Evolutionary conservation across 2,329 filamentous ascomycete genomes (phyloP).

Genomic region (Trichoderma gracile): DNA sequence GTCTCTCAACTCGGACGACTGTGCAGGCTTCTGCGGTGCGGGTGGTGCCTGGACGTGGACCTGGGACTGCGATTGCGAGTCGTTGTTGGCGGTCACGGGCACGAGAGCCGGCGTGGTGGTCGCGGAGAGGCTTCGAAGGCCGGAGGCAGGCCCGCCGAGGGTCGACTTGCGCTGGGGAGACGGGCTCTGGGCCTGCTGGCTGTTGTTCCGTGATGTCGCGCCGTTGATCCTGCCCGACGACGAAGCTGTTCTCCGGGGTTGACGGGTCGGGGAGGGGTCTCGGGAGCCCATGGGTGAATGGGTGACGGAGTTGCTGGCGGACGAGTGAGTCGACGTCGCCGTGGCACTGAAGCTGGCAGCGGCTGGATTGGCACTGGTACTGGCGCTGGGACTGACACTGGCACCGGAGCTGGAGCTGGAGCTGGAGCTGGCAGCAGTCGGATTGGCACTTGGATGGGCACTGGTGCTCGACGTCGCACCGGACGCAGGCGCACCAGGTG

Average conservation of each 20-base stretch:
- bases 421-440: not conserved
- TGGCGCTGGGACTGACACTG: constrained; percentile 22
- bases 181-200: constrained; percentile 64
- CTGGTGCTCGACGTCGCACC: constrained; percentile 18
- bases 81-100: constrained; percentile 59
- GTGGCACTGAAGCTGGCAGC: constrained; percentile 29
- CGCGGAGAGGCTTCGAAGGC: constrained; percentile 68
- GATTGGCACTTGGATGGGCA: constrained; percentile 4
- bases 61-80: constrained; percentile 55
- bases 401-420: not conserved
- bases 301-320: constrained; percentile 40
- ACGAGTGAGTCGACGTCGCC: constrained; percentile 40
- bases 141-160: constrained; percentile 57
- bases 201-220: constrained; percentile 65
- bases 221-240: constrained; percentile 40
- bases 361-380: constrained; percentile 26
- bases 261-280: constrained; percentile 51
- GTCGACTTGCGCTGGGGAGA: constrained; percentile 51
- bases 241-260: constrained; percentile 40
- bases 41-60: constrained; percentile 52
- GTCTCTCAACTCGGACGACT: constrained; percentile 51
- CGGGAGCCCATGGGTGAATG: constrained; percentile 45
- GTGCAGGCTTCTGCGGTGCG: constrained; percentile 62
- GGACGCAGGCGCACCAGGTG: constrained; percentile 23
- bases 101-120: constrained; percentile 67